Evolutionary conservation across 2,329 filamentous ascomycete genomes (phyloP).

Genomic region (Microcera coccophila): DNA sequence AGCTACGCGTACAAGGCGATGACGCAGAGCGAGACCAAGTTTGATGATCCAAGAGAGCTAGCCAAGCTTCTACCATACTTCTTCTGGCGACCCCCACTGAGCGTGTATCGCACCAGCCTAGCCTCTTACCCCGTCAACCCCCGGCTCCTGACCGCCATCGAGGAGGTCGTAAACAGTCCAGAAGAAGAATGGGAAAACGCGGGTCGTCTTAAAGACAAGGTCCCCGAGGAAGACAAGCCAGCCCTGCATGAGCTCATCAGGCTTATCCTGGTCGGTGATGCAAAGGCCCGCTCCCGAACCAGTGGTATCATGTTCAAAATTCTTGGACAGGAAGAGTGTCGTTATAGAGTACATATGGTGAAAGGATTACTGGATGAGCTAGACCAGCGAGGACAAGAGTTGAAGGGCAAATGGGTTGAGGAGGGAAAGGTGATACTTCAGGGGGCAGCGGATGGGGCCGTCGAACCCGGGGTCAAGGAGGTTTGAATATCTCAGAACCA

Average conservation of each 20-base stretch:
- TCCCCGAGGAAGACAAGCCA: conserved; percentile 14
- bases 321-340: conserved; percentile 37
- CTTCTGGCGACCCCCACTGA: conserved; percentile 35
- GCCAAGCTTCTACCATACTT: conserved; percentile 35
- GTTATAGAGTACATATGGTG: conserved; percentile 23
- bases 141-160: conserved; percentile 24
- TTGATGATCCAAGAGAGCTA: conserved; percentile 21
- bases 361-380: conserved; percentile 18
- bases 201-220: background rate
- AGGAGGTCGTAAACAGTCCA: conserved; percentile 17
- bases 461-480: too few relatives aligned
- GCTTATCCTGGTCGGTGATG: conserved; percentile 30
- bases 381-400: conserved; percentile 11
- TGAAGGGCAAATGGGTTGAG: conserved; percentile 14
- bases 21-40: conserved; percentile 20
- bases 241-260: conserved; percentile 30
- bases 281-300: conserved; percentile 26
- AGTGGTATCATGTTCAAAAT: conserved; percentile 30
- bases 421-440: background rate
- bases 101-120: conserved; percentile 27
- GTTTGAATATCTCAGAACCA: too few relatives aligned
- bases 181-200: background rate
- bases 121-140: conserved; percentile 8
- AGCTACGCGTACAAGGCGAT: conserved; percentile 22
- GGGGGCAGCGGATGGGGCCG: too few relatives aligned